phyloP scores from a whole-genome alignment of 2,329 filamentous ascomycete species.

The Diaporthe destruens region DNA sequence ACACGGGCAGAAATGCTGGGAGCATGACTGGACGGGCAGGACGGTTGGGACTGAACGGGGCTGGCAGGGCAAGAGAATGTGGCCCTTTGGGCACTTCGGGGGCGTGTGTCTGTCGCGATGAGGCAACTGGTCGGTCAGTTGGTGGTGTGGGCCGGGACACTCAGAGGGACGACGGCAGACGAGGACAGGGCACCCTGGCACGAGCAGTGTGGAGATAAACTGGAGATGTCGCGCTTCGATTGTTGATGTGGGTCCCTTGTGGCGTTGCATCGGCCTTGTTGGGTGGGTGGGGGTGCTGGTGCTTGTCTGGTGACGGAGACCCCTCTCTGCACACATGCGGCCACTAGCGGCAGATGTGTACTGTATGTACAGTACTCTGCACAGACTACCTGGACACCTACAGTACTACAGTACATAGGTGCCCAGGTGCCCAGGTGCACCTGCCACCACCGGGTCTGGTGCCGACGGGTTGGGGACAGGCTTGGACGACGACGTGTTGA shows the following conservation, averaged over 20 bases:
- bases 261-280: slow-evolving; percentile 24
- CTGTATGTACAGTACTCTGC: too few relatives aligned
- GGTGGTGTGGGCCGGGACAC: slow-evolving; percentile 29
- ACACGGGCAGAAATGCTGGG: slow-evolving; percentile 21
- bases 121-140: slow-evolving; percentile 32
- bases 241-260: not conserved
- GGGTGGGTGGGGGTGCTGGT: slow-evolving; percentile 19
- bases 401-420: too few relatives aligned
- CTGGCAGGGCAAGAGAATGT: not conserved
- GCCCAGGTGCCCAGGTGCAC: not conserved
- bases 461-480: not conserved
- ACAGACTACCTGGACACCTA: not conserved
- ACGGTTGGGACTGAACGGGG: not conserved
- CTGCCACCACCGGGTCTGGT: too few relatives aligned
- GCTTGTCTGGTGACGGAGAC: slow-evolving; percentile 18
- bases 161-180: slow-evolving; percentile 29
- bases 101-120: slow-evolving; percentile 35
- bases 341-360: not conserved
- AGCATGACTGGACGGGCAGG: not conserved
- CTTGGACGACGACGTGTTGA: not conserved
- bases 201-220: slow-evolving; percentile 31
- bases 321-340: slow-evolving; percentile 13
- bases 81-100: not conserved
- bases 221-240: slow-evolving; percentile 25
- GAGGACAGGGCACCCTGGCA: slow-evolving; percentile 20